phyloP scores from a whole-genome alignment of 2,329 filamentous ascomycete species.

The Claviceps maximensis region DNA sequence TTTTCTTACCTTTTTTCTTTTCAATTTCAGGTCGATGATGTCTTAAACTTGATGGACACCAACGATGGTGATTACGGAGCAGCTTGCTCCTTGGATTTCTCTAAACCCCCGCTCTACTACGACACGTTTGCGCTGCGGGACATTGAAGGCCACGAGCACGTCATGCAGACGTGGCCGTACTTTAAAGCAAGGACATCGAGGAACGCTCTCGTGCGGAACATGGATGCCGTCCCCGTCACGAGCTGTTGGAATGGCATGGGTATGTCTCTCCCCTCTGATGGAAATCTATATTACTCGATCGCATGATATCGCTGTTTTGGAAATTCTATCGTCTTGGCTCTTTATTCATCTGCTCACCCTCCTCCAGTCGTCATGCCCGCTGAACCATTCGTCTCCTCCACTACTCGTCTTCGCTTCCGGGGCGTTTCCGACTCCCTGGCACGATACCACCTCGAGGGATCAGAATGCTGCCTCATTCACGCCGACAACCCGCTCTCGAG shows the following conservation, averaged over 20 bases:
- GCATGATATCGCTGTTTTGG: too few relatives aligned
- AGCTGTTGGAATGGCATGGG: conserved; percentile 35
- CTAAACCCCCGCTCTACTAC: conserved; percentile 39
- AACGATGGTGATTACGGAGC: conserved; percentile 46
- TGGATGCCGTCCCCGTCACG: conserved; percentile 29
- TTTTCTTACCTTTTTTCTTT: not conserved
- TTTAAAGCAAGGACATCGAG: conserved; percentile 39
- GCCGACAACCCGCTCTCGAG: conserved; percentile 50
- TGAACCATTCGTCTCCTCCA: conserved; percentile 36
- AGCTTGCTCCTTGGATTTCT: conserved; percentile 49
- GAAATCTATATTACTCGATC: too few relatives aligned
- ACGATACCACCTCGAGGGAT: conserved; percentile 53
- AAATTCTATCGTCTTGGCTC: too few relatives aligned
- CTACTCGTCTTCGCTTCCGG: conserved; percentile 42
- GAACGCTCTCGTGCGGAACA: conserved; percentile 35
- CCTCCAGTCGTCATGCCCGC: conserved; percentile 35
- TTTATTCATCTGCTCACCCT: not conserved
- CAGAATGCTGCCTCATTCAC: conserved; percentile 68
- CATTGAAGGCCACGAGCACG: conserved; percentile 32
- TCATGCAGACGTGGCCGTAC: conserved; percentile 46
- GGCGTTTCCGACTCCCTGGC: conserved; percentile 51
- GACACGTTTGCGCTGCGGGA: conserved; percentile 52
- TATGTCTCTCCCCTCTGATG: conserved; percentile 8
- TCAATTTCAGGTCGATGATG: conserved; percentile 34
- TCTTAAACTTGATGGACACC: conserved; percentile 41